Base-by-base conservation (phyloP, 768 basidiomycete genomes). In the Serendipita indica region DNA sequence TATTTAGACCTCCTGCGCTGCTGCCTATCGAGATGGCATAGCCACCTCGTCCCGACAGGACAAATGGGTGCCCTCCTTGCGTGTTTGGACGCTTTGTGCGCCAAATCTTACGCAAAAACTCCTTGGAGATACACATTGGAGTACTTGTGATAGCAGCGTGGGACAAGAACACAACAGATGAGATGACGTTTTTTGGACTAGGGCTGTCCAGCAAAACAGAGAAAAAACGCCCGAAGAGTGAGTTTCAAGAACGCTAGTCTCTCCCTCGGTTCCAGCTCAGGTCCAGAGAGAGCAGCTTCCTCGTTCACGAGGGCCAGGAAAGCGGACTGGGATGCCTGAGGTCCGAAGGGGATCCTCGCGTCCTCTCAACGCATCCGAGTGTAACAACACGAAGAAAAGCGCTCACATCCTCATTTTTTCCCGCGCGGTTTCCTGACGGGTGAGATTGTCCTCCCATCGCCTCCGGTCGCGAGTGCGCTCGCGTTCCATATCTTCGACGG, bases 391-490 rank as follows among this genome's bases (percentile, higher is more conserved):
- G 41, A 43, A 43, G 16, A 43, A 43, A 43, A 43, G 18, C n/a
- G 18, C 41, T n/a, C 41, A 25, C 41, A 43, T 43, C 18, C 18
- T 25, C 41, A 43, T 43, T 1, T n/a, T 18, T 7, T 43, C 49
- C 6, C 49, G 49, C 30, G 49, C 49, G 20, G 20, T 54, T 10
- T 54, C 49, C 22, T 54, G 49, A 22, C 49, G 20, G 7, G 20
- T 28, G 5, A 27, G 20, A 28, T 75, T 77, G 54, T 67, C 64
- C 58, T 79, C 76, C 81, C 81, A 81, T 41, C 77, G 67, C 63
- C 73, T 72, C 22, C 81, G 70, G 61, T 79, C 76, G 39, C 73
- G 67, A 60, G 72, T 74, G 41, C 78, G 63, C 57, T 73, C 72
- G 33, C 67, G 65, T 60, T 71, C 69, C 49, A 70, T 66, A 59